Evolutionary conservation across 768 basidiomycete species (phyloP).

Genomic region (Rhizopogon sp.): DNA sequence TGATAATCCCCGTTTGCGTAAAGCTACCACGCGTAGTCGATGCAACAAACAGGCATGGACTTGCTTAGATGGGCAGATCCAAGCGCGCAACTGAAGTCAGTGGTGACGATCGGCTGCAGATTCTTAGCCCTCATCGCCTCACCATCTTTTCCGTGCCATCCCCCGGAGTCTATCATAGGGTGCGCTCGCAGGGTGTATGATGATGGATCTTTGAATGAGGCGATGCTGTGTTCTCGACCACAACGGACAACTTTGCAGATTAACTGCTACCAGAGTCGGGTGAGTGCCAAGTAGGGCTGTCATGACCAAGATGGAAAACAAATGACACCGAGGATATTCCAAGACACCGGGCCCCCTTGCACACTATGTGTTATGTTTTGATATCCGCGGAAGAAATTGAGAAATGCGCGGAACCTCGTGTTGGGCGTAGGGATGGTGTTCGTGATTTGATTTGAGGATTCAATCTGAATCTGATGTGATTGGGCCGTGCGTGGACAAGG

Average conservation of each 20-base stretch:
- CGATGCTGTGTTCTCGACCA: not conserved
- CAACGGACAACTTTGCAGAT: not conserved
- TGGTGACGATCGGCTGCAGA: not conserved
- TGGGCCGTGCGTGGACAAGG: not conserved
- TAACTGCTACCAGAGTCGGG: not conserved
- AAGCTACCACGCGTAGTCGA: not conserved
- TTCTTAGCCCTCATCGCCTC: not conserved
- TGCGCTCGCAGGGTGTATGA: not conserved
- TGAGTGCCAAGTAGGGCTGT: not conserved
- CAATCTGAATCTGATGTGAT: not conserved
- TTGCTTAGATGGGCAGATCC: not conserved
- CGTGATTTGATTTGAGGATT: conserved; percentile 1
- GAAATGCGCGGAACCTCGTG: conserved; percentile 2
- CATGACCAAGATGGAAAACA: not conserved
- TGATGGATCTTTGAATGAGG: conserved; percentile 1
- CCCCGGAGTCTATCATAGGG: not conserved
- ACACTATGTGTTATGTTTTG: not conserved
- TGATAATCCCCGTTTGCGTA: not conserved
- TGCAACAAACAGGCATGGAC: not conserved
- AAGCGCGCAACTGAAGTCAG: not conserved
- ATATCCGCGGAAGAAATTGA: conserved; percentile 1
- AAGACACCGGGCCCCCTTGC: conserved; percentile 1
- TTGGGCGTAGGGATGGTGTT: conserved; percentile 1
- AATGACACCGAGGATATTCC: not conserved
- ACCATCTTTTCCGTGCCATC: not conserved